Percentiles rank a stretch among this genome's conserved stretches.
These are phyloP conservation scores for Colletotrichum somersetense DNA, from an alignment of 2,329 filamentous ascomycete species.

Conservation along the genomic window DNA sequence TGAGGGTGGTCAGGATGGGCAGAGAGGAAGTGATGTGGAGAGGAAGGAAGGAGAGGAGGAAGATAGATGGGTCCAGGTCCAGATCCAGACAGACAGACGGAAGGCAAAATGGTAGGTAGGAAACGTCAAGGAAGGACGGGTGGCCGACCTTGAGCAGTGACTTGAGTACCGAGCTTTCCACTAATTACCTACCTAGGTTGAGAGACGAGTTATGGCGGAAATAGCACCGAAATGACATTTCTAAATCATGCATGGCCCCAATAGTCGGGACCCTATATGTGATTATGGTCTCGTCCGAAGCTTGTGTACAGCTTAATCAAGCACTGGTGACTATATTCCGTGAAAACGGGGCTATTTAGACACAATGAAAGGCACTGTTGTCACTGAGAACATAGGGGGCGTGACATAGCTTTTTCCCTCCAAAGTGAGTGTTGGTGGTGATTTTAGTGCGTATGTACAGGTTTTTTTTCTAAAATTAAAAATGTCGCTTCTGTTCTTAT, in stretches of 20 bases:
- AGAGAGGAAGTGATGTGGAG: conserved; percentile 42
- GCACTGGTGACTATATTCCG: neutral
- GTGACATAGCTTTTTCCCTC: neutral
- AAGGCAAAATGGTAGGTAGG: conserved; percentile 40
- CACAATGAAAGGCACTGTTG: too few relatives aligned
- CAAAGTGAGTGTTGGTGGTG: neutral
- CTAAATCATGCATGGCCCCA: neutral
- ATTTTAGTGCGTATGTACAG: neutral
- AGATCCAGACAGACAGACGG: conserved; percentile 36
- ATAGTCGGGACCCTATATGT: neutral
- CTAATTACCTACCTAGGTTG: too few relatives aligned
- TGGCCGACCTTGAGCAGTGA: neutral
- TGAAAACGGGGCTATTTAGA: neutral
- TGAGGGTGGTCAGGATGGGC: conserved; percentile 41
- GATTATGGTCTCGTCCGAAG: neutral
- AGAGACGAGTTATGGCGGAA: neutral
- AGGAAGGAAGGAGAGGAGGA: conserved; percentile 42
- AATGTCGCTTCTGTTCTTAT: neutral
- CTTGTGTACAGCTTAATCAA: neutral
- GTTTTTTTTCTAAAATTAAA: neutral
- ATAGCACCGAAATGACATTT: neutral
- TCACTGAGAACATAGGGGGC: neutral
- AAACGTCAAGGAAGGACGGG: conserved; percentile 39
- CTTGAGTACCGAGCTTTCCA: too few relatives aligned
- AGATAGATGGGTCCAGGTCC: neutral